phyloP scores from a whole-genome alignment of 164 flowering plant genomes.

The Vitis rupestris region DNA sequence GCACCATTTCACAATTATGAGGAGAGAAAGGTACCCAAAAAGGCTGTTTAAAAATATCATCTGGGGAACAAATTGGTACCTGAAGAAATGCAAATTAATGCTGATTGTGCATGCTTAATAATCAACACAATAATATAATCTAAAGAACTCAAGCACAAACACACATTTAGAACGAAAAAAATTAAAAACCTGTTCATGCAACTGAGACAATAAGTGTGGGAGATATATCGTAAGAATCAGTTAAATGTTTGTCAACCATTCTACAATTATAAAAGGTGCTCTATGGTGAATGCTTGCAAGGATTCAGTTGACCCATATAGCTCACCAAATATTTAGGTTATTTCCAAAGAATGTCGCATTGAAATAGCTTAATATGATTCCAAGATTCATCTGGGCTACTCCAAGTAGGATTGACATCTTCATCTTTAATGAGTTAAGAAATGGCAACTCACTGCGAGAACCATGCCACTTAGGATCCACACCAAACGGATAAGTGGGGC shows the following conservation, averaged over 20 bases:
- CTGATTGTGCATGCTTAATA: neutral
- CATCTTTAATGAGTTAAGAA: constrained; percentile 93
- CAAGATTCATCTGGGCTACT: constrained; percentile 94
- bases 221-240: no score
- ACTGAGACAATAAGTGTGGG: neutral
- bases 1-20: constrained; percentile 81
- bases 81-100: constrained; percentile 19
- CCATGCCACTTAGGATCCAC: constrained; percentile 91
- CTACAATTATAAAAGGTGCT: no score
- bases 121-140: neutral
- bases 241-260: no score
- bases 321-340: constrained; percentile 69
- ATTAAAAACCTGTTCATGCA: neutral
- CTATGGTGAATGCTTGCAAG: no score
- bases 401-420: constrained; percentile 94
- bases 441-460: constrained; percentile 79
- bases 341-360: constrained; percentile 72
- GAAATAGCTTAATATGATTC: constrained; percentile 75
- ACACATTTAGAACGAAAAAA: neutral
- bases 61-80: constrained; percentile 92
- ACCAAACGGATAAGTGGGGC: constrained; percentile 81
- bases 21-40: constrained; percentile 87
- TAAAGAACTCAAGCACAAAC: neutral
- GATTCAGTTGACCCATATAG: neutral
- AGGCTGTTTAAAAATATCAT: constrained; percentile 80